Percentiles rank a stretch among this genome's conserved stretches.
Evolutionary conservation across 2,329 filamentous ascomycete species (phyloP).

Genomic region (Sphaerostilbella broomeana): DNA sequence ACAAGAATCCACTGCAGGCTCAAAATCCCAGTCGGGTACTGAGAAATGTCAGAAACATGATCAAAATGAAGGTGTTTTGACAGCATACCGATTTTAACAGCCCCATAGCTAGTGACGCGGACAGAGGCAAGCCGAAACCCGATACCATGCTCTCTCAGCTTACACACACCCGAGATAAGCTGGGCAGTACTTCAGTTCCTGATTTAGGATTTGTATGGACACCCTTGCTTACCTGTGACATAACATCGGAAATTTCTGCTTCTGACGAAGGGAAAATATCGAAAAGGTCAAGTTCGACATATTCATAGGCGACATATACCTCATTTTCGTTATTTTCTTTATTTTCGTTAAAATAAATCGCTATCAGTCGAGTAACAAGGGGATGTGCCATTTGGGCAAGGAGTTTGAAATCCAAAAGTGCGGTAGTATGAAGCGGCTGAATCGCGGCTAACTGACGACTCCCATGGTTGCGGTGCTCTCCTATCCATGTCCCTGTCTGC

Average conservation of each 20-base stretch:
- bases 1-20: too few relatives aligned
- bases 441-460: not conserved
- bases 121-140: not conserved
- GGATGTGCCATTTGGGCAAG: not conserved
- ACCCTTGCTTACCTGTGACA: slow-evolving; percentile 1
- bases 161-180: not conserved
- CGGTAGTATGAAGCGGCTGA: not conserved
- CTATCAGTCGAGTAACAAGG: not conserved
- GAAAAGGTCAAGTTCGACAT: slow-evolving; percentile 1
- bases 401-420: not conserved
- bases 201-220: not conserved
- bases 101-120: not conserved
- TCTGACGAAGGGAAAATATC: slow-evolving; percentile 1
- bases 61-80: not conserved
- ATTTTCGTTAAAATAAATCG: not conserved
- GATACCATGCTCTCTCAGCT: not conserved
- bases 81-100: not conserved
- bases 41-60: not conserved
- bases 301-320: not conserved
- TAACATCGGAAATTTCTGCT: slow-evolving; percentile 1
- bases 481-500: too few relatives aligned
- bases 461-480: not conserved
- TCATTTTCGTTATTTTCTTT: not conserved
- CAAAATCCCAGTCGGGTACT: too few relatives aligned
- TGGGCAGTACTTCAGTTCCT: not conserved